Evolutionary conservation across 257 asterid species (phyloP), one percentile per base, ranked within the genome.

Genomic region (Apocynum venetum): DNA sequence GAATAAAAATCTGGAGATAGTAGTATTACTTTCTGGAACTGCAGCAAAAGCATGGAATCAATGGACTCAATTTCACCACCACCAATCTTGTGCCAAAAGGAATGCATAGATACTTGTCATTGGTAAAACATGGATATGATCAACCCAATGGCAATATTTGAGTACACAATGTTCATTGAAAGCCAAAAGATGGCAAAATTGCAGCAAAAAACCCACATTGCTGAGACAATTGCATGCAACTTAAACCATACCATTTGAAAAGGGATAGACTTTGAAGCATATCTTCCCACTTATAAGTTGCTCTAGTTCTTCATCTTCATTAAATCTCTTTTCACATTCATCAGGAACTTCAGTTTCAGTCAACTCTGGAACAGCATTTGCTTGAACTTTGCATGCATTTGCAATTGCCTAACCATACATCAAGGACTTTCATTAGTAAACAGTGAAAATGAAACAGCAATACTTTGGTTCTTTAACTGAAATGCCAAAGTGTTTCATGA

Each of bases 201-300:
- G 40, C 48, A 78, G 73, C 38, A 47, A 46, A 71, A 43, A 14
- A 19, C 68, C 70, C 71, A 40, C 64, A 40, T 38, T 70, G 59
- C 9, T 71, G 31, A 72, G 72, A 76, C 31, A n/a, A 66, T 72
- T 59, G 52, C 60, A 14, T 20, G 63, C 49, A 68, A 72, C 64
- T 77, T 77, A 79, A 77, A 75, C 68, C 97, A 76, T 91, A 95
- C 98, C 97, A 80, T 84, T 86, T 86, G 87, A 81, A 79, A 89
- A 93, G 82, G 97, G 96, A 91, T 93, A 95, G 84, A 90, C 89
- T 96, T 91, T 95, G 78, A 85, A 93, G 94, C 94, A 87, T 86
- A 89, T 90, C 83, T 88, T 85, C 71, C 97, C 97, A 79, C 73
- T 85, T 77, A 95, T 88, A 69, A 95, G 96, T 86, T 95, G 97